Evolutionary conservation across 2,329 filamentous ascomycete species (phyloP).

Genomic region (Coniochaeta sp.): DNA sequence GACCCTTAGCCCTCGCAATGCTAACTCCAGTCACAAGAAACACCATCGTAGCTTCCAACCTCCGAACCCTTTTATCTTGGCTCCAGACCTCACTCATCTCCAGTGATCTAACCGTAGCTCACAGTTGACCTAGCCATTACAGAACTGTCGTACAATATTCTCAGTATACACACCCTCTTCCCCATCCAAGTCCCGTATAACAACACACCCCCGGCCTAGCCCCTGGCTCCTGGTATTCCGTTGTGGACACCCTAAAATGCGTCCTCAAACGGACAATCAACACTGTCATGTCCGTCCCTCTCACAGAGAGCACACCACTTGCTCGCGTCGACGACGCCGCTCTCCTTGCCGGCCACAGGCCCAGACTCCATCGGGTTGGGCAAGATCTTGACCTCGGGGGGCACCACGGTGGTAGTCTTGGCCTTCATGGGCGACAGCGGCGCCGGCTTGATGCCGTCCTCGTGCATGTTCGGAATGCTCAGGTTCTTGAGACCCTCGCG

Average conservation of each 20-base stretch:
- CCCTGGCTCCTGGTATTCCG: not conserved
- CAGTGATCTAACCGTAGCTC: not conserved
- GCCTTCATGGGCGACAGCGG: slow-evolving; percentile 46
- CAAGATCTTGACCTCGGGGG: slow-evolving; percentile 37
- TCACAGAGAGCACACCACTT: slow-evolving; percentile 99
- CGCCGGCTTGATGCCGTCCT: slow-evolving; percentile 39
- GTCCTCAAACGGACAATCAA: slow-evolving; percentile 90
- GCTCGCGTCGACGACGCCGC: slow-evolving; percentile 67
- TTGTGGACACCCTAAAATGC: slow-evolving; percentile 42
- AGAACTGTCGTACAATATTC: not conserved
- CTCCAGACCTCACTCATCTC: not conserved
- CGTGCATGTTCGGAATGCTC: slow-evolving; percentile 19
- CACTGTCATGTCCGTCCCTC: slow-evolving; percentile 91
- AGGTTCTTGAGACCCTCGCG: slow-evolving; percentile 31
- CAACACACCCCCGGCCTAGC: not conserved
- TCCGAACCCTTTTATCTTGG: not conserved
- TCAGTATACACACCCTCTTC: not conserved
- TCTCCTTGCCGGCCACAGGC: slow-evolving; percentile 71
- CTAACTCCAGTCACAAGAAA: not conserved
- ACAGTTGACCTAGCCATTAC: too few relatives aligned
- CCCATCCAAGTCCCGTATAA: not conserved
- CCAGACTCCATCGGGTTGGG: slow-evolving; percentile 58
- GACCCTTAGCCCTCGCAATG: not conserved
- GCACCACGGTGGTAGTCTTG: slow-evolving; percentile 27
- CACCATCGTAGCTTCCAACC: not conserved